Evolutionary conservation across 2,329 filamentous ascomycete species (phyloP).

Genomic region (Passalora sequoiae): DNA sequence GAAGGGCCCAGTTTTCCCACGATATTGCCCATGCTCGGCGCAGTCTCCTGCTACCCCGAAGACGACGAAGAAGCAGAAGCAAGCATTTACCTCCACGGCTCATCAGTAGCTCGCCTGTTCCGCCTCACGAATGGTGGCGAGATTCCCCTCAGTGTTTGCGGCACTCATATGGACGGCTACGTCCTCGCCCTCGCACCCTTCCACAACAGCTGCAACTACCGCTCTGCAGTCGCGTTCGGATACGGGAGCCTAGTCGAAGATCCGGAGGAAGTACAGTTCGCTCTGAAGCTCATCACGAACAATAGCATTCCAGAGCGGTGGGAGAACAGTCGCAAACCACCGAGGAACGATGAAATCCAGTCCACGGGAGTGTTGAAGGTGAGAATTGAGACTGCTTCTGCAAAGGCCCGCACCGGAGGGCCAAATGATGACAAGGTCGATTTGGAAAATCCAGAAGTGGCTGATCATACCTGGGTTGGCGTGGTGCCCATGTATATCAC

Average conservation of each 20-base stretch:
- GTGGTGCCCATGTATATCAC: constrained; percentile 60
- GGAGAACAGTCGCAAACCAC: constrained; percentile 63
- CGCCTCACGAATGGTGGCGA: constrained; percentile 49
- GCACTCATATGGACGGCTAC: constrained; percentile 71
- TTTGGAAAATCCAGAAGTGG: constrained; percentile 45
- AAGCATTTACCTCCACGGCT: constrained; percentile 78
- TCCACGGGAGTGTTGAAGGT: constrained; percentile 69
- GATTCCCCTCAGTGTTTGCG: constrained; percentile 66
- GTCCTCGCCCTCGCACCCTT: constrained; percentile 75
- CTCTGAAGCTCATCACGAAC: constrained; percentile 74
- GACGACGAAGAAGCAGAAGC: constrained; percentile 50
- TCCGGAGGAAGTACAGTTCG: constrained; percentile 71
- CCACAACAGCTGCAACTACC: constrained; percentile 78
- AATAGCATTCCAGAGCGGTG: constrained; percentile 65
- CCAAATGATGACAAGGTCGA: constrained; percentile 60
- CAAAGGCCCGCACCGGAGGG: constrained; percentile 64
- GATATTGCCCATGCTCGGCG: constrained; percentile 79
- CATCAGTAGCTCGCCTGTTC: constrained; percentile 73
- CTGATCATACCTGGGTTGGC: constrained; percentile 53
- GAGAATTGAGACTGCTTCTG: constrained; percentile 63
- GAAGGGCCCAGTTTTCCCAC: constrained; percentile 62
- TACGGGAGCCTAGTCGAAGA: constrained; percentile 64
- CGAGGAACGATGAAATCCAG: constrained; percentile 67
- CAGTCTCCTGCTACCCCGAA: constrained; percentile 67
- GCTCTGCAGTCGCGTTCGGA: constrained; percentile 72